Evolutionary conservation across 495 filamentous ascomycete genomes (phyloP).

Genomic region (Recurvomyces mirabilis): DNA sequence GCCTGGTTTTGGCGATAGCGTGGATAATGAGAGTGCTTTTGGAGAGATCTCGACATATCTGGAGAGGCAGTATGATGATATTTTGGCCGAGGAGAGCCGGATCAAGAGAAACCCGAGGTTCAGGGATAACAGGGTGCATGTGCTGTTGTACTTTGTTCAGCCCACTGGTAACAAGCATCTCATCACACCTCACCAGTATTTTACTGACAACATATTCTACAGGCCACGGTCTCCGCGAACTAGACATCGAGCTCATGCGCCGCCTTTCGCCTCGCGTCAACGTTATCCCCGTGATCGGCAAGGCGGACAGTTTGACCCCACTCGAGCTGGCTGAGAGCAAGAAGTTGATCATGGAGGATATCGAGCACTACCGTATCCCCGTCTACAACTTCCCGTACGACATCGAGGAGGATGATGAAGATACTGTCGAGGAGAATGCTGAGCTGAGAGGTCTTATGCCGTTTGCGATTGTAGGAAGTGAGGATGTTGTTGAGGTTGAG

Average conservation of each 20-base stretch:
- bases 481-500: no score
- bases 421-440: conserved; percentile 97
- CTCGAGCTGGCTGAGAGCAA: conserved; percentile 96
- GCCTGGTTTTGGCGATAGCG: conserved; percentile 95
- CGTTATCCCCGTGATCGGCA: conserved; percentile 97
- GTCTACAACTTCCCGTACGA: conserved; percentile 99
- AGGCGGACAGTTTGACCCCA: conserved; percentile 93
- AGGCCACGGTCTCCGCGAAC: conserved; percentile 69
- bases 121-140: conserved; percentile 96
- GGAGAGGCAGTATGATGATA: conserved; percentile 98
- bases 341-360: conserved; percentile 99
- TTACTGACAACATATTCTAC: conserved; percentile 11
- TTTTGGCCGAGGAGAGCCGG: conserved; percentile 95
- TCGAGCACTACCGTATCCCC: conserved; percentile 98
- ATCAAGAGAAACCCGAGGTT: conserved; percentile 99
- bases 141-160: conserved; percentile 97
- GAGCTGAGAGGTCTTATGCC: conserved; percentile 96
- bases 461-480: conserved; percentile 94
- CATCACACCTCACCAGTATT: conserved; percentile 2
- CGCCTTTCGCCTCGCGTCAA: conserved; percentile 96
- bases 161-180: conserved; percentile 82
- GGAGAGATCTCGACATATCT: conserved; percentile 94
- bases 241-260: conserved; percentile 99
- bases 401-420: conserved; percentile 98
- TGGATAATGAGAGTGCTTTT: conserved; percentile 98